Percentiles rank a stretch among this genome's conserved stretches.
Conservation (phyloP, 441 rosid genomes). For the Gossypium gossypioides region DNA sequence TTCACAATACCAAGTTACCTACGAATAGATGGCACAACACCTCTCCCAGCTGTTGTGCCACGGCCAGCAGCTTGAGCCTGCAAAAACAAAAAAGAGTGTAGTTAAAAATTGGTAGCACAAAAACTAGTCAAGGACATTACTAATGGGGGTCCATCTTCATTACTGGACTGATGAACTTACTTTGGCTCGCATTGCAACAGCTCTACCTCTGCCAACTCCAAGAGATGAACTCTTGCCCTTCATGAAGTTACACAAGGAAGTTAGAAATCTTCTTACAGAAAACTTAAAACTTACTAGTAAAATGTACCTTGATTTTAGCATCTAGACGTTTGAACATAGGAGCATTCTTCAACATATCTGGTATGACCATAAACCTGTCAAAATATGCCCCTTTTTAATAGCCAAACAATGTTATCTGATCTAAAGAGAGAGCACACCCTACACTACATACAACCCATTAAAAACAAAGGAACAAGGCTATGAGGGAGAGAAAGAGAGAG, state of each 20-base stretch:
- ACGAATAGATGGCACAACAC: constrained; percentile 64
- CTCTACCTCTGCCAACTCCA: constrained; percentile 98
- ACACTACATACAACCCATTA: neutral
- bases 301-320: constrained; percentile 80
- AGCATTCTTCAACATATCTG: constrained; percentile 96
- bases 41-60: constrained; percentile 66
- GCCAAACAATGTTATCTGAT: neutral
- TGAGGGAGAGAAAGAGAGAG: neutral
- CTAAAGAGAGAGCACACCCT: neutral
- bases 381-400: neutral
- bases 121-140: neutral
- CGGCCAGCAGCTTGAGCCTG: constrained; percentile 81
- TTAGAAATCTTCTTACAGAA: neutral
- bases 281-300: neutral
- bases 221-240: constrained; percentile 94
- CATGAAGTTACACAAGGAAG: constrained; percentile 17
- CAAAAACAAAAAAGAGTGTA: neutral
- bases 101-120: constrained; percentile 1
- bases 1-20: constrained; percentile 29
- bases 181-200: constrained; percentile 92
- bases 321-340: constrained; percentile 96
- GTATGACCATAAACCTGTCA: constrained; percentile 94
- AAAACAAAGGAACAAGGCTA: neutral
- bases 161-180: constrained; percentile 33
- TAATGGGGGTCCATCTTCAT: neutral